Conservation (phyloP, 805 yeast species). For the Wickerhamomyces ciferrii region DNA sequence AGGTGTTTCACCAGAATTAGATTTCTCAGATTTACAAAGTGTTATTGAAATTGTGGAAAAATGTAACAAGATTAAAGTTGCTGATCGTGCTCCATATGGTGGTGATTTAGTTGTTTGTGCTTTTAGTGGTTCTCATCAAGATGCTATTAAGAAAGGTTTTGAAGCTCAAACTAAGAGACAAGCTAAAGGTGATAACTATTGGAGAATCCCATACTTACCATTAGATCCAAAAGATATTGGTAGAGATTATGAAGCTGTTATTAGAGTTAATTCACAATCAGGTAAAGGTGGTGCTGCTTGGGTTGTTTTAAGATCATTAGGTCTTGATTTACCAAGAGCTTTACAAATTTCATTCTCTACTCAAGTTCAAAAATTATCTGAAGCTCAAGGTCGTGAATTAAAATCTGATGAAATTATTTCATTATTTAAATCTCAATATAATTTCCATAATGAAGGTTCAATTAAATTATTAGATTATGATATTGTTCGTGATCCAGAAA, state of each 20-base stretch:
- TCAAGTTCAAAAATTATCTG: slow-evolving; percentile 61
- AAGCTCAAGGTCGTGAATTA: slow-evolving; percentile 61
- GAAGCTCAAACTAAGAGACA: slow-evolving; percentile 45
- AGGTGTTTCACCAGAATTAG: slow-evolving; percentile 68
- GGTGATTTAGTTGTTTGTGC: slow-evolving; percentile 79
- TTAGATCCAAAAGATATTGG: slow-evolving; percentile 81
- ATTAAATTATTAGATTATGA: slow-evolving; percentile 37
- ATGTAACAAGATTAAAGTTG: slow-evolving; percentile 73
- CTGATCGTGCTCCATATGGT: slow-evolving; percentile 74
- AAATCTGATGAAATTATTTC: slow-evolving; percentile 58
- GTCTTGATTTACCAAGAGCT: slow-evolving; percentile 68
- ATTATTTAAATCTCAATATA: slow-evolving; percentile 52
- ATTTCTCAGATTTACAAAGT: slow-evolving; percentile 62
- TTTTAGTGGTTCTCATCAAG: slow-evolving; percentile 70
- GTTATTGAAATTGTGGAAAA: slow-evolving; percentile 67
- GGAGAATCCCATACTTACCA: slow-evolving; percentile 76
- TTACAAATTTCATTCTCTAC: slow-evolving; percentile 66
- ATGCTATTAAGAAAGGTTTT: slow-evolving; percentile 67
- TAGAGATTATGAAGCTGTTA: slow-evolving; percentile 75
- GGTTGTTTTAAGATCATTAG: slow-evolving; percentile 66
- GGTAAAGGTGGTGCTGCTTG: slow-evolving; percentile 89
- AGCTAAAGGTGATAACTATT: slow-evolving; percentile 41
- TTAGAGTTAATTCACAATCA: slow-evolving; percentile 81
- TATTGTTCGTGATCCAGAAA: slow-evolving; percentile 25
- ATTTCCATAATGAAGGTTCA: slow-evolving; percentile 30